Evolutionary conservation across 169 alveolate species (phyloP).

Genomic region (Babesia bovis): DNA sequence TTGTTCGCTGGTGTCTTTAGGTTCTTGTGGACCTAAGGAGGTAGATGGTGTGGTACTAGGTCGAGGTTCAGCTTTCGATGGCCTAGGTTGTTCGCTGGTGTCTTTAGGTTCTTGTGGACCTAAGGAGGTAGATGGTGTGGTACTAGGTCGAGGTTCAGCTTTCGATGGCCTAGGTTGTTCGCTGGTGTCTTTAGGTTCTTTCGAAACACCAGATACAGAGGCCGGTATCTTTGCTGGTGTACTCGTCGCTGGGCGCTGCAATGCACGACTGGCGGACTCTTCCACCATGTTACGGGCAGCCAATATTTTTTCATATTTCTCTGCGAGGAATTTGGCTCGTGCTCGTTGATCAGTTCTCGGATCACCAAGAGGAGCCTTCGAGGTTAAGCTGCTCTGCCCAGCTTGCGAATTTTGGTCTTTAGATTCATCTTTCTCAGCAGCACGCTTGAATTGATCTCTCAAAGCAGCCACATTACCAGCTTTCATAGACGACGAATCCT

Average conservation of each 20-base stretch:
- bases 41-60: too few relatives aligned
- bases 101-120: background rate
- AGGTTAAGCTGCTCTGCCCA: background rate
- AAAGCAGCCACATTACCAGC: background rate
- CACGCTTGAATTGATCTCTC: background rate
- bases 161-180: background rate
- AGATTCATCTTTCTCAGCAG: background rate
- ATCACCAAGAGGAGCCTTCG: background rate
- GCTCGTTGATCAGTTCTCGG: background rate
- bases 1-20: background rate
- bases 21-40: background rate
- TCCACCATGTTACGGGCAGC: constrained; percentile 5
- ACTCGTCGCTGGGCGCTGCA: background rate
- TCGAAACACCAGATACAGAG: background rate
- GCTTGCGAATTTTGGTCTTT: background rate
- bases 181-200: background rate
- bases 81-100: background rate
- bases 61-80: too few relatives aligned
- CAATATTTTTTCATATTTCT: constrained; percentile 10
- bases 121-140: too few relatives aligned
- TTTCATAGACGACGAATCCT: background rate
- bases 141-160: too few relatives aligned
- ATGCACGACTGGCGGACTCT: background rate
- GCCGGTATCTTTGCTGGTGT: background rate
- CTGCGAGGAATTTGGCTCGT: constrained; percentile 28